Conservation (phyloP, 164 flowering plant species). For the Tetrastigma voinierianum region DNA sequence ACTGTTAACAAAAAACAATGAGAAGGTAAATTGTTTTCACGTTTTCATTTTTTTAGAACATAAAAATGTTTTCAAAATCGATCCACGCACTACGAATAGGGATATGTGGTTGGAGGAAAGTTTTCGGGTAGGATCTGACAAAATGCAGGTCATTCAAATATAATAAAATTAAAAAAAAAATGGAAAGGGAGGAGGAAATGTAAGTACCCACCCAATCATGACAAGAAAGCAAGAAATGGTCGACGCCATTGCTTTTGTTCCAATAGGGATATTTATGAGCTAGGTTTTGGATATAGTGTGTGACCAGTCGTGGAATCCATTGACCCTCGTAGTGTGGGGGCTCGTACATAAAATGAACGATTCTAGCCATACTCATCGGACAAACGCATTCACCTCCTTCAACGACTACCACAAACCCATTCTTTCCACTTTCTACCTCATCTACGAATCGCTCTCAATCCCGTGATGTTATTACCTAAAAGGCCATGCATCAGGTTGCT, state of each 20-base stretch:
- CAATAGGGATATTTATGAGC: constrained; percentile 10
- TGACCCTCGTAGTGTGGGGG: neutral
- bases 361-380: constrained; percentile 2
- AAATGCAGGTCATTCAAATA: too few species aligned
- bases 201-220: constrained; percentile 15
- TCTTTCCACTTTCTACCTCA: constrained; percentile 1
- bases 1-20: too few species aligned
- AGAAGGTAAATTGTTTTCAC: too few species aligned
- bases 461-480: constrained; percentile 1
- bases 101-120: too few species aligned
- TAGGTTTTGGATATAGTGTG: neutral
- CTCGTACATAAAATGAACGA: neutral
- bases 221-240: constrained; percentile 12
- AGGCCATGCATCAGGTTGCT: constrained; percentile 6
- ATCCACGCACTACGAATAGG: too few species aligned
- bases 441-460: constrained; percentile 10
- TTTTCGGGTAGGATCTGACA: too few species aligned
- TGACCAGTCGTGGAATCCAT: neutral
- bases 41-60: too few species aligned
- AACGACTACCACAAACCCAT: neutral
- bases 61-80: too few species aligned
- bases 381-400: constrained; percentile 1
- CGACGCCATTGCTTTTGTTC: constrained; percentile 7
- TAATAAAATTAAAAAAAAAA: too few species aligned
- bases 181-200: neutral